These are phyloP conservation scores for Orbilia oligospora DNA, from an alignment of 2,329 filamentous ascomycete species.

Conservation along the genomic window DNA sequence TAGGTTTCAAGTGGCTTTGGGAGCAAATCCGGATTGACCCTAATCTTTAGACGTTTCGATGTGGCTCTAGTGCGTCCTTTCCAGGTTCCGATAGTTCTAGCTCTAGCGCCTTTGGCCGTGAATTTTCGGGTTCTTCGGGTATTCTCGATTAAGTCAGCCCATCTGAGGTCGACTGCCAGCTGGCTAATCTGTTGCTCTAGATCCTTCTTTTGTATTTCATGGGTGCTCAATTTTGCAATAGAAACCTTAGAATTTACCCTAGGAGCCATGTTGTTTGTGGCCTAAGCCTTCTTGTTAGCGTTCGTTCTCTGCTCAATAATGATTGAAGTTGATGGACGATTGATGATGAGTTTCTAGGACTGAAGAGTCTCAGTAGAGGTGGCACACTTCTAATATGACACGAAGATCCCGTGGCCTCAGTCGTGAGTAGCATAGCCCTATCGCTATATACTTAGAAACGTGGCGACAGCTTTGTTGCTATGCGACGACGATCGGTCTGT, in stretches of 20 bases:
- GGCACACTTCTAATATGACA: too few species aligned
- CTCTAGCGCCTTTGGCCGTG: neutral
- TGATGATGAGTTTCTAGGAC: too few species aligned
- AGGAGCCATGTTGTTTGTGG: neutral
- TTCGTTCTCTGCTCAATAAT: too few species aligned
- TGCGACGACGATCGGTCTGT: neutral
- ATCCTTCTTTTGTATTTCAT: neutral
- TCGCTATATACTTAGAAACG: neutral
- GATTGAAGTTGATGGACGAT: neutral
- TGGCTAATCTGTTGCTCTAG: slow-evolving; percentile 22
- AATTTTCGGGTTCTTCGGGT: neutral
- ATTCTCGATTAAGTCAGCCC: neutral
- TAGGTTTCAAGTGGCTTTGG: slow-evolving; percentile 6
- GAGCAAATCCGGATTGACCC: neutral
- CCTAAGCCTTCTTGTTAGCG: neutral
- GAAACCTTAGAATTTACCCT: neutral
- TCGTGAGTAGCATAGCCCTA: neutral
- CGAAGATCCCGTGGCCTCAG: neutral
- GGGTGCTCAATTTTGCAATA: neutral
- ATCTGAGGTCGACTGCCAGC: slow-evolving; percentile 28
- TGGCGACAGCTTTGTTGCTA: neutral
- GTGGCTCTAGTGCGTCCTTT: slow-evolving; percentile 1
- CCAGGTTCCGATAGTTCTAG: neutral
- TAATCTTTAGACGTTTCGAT: neutral
- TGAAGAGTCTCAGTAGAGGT: too few species aligned